phyloP scores from a whole-genome alignment of 306 rosid genomes.

The Senna tora region DNA sequence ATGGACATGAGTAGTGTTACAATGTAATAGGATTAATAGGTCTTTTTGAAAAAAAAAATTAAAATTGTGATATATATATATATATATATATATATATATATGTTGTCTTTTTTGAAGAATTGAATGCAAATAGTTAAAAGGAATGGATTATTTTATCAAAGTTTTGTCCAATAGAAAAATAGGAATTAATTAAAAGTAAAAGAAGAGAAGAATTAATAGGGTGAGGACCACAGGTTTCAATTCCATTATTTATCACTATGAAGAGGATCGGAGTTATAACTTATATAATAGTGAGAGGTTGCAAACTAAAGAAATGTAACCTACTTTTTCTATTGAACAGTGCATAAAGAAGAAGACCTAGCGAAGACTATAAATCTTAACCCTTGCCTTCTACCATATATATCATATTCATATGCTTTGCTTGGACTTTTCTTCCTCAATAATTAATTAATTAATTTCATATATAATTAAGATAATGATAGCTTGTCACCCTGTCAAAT shows the following conservation, averaged over 20 bases:
- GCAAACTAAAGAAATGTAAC: constrained; percentile 32
- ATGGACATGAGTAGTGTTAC: too few relatives aligned
- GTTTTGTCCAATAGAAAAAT: neutral
- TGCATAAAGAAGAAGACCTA: constrained; percentile 17
- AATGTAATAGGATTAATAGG: too few relatives aligned
- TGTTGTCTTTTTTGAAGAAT: too few relatives aligned
- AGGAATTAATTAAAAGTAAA: neutral
- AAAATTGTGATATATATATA: too few relatives aligned
- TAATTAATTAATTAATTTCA: too few relatives aligned
- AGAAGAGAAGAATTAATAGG: constrained; percentile 8
- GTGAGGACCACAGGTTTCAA: constrained; percentile 37
- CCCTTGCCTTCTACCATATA: neutral
- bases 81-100: too few relatives aligned
- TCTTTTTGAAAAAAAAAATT: too few relatives aligned
- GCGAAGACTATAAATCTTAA: constrained; percentile 32
- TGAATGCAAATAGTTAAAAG: too few relatives aligned
- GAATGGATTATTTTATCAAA: neutral
- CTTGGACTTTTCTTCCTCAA: constrained; percentile 18
- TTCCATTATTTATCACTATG: too few relatives aligned
- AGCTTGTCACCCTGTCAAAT: neutral
- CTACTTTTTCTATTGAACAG: constrained; percentile 38
- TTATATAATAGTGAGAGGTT: constrained; percentile 36
- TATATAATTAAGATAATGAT: neutral
- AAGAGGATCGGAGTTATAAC: too few relatives aligned
- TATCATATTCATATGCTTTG: neutral